phyloP scores from a whole-genome alignment of 1,284 basidiomycete genomes.

The Paramarasmius palmivorus region DNA sequence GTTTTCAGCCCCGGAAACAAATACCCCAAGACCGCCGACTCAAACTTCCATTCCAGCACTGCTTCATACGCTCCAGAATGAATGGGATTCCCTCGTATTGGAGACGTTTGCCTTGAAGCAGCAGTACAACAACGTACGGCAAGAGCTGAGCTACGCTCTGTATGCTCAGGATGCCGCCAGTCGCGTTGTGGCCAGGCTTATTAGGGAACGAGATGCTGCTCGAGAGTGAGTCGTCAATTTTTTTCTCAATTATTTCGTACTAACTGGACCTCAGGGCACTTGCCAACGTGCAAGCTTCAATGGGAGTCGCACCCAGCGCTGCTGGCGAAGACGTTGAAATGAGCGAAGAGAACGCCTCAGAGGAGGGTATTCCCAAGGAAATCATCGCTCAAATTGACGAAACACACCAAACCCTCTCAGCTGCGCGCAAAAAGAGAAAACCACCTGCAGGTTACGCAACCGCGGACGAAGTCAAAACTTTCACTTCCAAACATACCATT shows the following conservation, averaged over 20 bases:
- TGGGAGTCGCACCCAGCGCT: constrained; percentile 68
- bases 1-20: constrained; percentile 72
- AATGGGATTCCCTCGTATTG: constrained; percentile 93
- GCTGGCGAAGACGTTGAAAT: constrained; percentile 79
- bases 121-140: constrained; percentile 84
- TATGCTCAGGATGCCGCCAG: constrained; percentile 97
- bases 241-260: neutral
- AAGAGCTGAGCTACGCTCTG: constrained; percentile 94
- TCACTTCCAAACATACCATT: constrained; percentile 74
- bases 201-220: constrained; percentile 95
- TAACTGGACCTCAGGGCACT: constrained; percentile 65
- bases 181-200: constrained; percentile 92
- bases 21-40: constrained; percentile 85
- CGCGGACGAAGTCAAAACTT: constrained; percentile 74
- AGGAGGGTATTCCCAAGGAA: constrained; percentile 71
- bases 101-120: constrained; percentile 88
- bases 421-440: constrained; percentile 92
- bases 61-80: constrained; percentile 91
- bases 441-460: constrained; percentile 80
- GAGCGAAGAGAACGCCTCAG: constrained; percentile 57
- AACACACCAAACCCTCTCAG: constrained; percentile 77
- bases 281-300: constrained; percentile 84
- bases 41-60: constrained; percentile 93
- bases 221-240: constrained; percentile 72
- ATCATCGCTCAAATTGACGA: constrained; percentile 79